phyloP scores from a whole-genome alignment of 2,329 filamentous ascomycete genomes.

The Sarocladiaceae sp. region DNA sequence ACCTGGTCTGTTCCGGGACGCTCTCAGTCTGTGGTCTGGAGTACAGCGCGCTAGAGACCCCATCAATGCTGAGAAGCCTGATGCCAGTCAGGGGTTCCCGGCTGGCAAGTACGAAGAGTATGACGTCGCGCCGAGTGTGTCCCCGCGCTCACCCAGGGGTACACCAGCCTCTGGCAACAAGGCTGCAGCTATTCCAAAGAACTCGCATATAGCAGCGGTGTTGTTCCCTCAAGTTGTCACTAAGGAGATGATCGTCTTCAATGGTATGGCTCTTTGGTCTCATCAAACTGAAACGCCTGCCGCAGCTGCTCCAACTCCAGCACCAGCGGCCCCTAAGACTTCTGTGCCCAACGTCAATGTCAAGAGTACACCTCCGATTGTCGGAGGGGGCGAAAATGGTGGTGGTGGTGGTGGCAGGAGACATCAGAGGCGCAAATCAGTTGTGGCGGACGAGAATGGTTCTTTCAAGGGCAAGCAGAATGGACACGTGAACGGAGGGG shows the following conservation, averaged over 20 bases:
- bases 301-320: background rate
- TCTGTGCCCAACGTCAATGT: background rate
- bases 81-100: conserved; percentile 15
- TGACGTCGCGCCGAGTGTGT: conserved; percentile 6
- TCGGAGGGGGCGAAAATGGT: background rate
- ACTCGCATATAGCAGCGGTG: conserved; percentile 12
- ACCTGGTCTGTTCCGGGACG: conserved; percentile 19
- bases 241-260: conserved; percentile 18
- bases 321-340: background rate
- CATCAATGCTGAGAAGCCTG: conserved; percentile 19
- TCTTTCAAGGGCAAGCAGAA: conserved; percentile 5
- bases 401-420: background rate
- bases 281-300: conserved; percentile 15
- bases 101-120: conserved; percentile 18
- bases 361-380: conserved; percentile 5
- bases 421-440: background rate
- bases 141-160: conserved; percentile 8
- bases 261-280: conserved; percentile 20
- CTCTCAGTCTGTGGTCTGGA: conserved; percentile 18
- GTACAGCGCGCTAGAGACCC: conserved; percentile 22
- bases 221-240: conserved; percentile 23
- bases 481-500: background rate
- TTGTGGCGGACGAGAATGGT: background rate
- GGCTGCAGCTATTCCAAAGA: background rate
- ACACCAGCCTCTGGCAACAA: background rate